Base-by-base conservation (phyloP, 1,284 basidiomycete genomes). In the Trichosporon asahii region DNA sequence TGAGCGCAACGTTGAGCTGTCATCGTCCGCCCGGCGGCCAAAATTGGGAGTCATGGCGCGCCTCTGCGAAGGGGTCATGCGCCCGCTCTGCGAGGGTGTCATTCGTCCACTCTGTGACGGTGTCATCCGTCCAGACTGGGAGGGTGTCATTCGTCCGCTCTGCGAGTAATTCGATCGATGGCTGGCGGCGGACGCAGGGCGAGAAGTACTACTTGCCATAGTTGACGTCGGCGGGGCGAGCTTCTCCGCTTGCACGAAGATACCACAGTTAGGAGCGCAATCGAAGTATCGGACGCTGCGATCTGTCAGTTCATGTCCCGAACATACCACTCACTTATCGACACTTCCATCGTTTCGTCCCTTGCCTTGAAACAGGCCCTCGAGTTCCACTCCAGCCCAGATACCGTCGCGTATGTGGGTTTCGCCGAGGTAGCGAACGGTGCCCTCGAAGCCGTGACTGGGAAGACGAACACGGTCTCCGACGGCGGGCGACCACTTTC, bases 311-410 rank as follows among this genome's bases (percentile, higher is more conserved):
- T 27, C 1, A 35, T n/a, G 7, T 6, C 27, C 31, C 27, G 31
- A 2, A 29, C 2, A 29, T 3, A 8, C 12, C 12, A 80, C 93
- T 86, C 79, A 96, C 94, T 92, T 93, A 74, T 87, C 88, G 2
- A 97, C 94, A 60, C 89, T 89, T 23, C 96, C 96, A 78, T 98
- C 89, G 78, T 99, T 99, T 85, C 98, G 98, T 1, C 96, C 96
- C 80, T 92, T 92, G n/a, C 96, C 95, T 15, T 86, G 83, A 78
- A 93, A 95, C 1, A 91, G 91, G 46, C 90, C 90, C 74, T 88
- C 85, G n/a, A 98, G 86, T 82, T 96, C 93, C 18, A 98, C 92
- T 33, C 94, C 94, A 29, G 93, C 94, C 91, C 92, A 98, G 15
- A 89, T 84, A 4, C 94, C 95, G 5, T 88, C 86, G 81, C 96